Evolutionary conservation across 1,284 basidiomycete genomes (phyloP), one percentile per base, ranked within the genome.

Genomic region (Heterobasidion irregulare): DNA sequence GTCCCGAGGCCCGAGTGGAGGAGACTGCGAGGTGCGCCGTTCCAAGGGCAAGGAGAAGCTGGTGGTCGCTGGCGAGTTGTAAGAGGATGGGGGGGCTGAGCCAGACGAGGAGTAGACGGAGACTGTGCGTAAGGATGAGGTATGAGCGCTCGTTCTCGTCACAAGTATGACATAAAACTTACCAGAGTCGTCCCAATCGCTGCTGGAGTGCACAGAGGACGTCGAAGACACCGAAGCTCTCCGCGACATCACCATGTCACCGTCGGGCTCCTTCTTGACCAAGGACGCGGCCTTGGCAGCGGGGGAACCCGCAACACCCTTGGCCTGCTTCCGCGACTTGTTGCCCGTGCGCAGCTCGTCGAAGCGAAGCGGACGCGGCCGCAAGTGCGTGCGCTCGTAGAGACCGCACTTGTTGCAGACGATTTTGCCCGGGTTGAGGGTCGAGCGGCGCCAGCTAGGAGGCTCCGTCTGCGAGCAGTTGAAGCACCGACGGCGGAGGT

Each of bases 381-480:
- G 80, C 58, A 91, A 68, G 62, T 92, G 89, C 12, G 89, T 92
- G 64, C 89, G 86, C 70, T 92, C 89, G 67, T 92, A 92, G 44
- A 92, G 75, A 16, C 89, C 89, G 61, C 89, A 92, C 75, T 92
- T 92, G 79, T 92, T 92, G 78, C 89, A 92, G 53, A 92, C 89
- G 65, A 92, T 92, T 72, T 92, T 92, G 60, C 89, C 89, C 2
- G 87, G 88, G 70, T 89, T 90, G 65, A 92, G 83, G 7, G 89
- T 92, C 35, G 83, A 86, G 43, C 89, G 82, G 51, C 89, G 83
- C 89, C 89, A 92, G 33, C 82, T 85, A 2, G 89, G 89, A 0
- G 89, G 89, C 68, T 92, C 89, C 1, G 89, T 92, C 18, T 89
- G 90, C 67, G 89, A 89, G 72, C 89, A 92, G 72, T 92, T 92